Base-by-base conservation (phyloP, 352 stramenopile species). In the Globisporangium polare region DNA sequence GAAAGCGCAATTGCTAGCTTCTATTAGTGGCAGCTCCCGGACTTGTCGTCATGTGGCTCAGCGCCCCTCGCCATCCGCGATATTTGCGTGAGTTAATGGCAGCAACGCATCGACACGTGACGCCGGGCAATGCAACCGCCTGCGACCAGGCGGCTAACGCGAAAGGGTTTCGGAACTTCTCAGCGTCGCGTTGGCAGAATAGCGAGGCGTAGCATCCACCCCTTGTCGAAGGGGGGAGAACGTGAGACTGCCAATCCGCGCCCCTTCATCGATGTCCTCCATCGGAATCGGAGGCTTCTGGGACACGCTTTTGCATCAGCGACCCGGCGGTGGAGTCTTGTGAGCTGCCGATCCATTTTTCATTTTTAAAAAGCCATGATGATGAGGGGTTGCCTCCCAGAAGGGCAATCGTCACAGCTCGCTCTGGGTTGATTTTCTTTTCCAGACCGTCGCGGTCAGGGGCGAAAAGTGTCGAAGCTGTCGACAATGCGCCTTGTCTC, bases 391-490 rank as follows among this genome's bases (percentile, higher is more conserved):
- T 22, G 9, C 13, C n/a, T 50, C 20, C n/a, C n/a, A n/a, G n/a
- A n/a, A n/a, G n/a, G n/a, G n/a, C n/a, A n/a, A n/a, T n/a, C n/a
- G n/a, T n/a, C n/a, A n/a, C n/a, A n/a, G n/a, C n/a, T n/a, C n/a
- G n/a, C n/a, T 39, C 9, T 17, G 10, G 49, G 49, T 7, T 39
- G 26, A 54, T 26, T 37, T 39, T 54, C 49, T 54, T 54, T 54
- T 54, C 49, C 18, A 18, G 18, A 42, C 33, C 12, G 46, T n/a
- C n/a, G 43, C 20, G 24, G 15, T 53, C 47, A 39, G 17, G 18
- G 17, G 49, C 15, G 18, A 55, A 39, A 42, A 42, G 31, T 42
- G 49, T 46, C 18, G 18, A 42, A 17, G 18, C 8, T 9, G 9
- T 39, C 33, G 6, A 39, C 33, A 39, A 39, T 10, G 15, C 27